A percentile compares a stretch with the other conserved stretches of the same genome.
Conservation (phyloP, 192 early-diverging fungal species). For the Coemansia sp. region DNA sequence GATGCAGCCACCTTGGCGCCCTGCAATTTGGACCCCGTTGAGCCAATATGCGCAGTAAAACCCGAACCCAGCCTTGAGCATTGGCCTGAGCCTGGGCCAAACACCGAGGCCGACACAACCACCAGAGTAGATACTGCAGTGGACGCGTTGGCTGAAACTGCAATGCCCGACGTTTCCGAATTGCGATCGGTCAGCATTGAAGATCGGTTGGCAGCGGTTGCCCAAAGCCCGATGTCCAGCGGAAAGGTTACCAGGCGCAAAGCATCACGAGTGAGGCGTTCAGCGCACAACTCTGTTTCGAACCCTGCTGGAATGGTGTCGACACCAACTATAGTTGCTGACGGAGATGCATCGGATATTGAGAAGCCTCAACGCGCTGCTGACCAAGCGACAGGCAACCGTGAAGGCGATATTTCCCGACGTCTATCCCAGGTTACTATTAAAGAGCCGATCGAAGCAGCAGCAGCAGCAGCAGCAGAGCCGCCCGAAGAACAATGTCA, state of each 20-base stretch:
- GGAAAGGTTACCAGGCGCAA: slow-evolving; percentile 36
- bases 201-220: background rate
- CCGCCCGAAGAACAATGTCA: background rate
- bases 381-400: background rate
- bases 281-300: background rate
- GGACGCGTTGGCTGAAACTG: background rate
- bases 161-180: background rate
- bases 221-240: slow-evolving; percentile 26
- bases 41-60: too few relatives aligned
- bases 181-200: background rate
- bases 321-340: too few relatives aligned
- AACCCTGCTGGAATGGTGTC: too few relatives aligned
- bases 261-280: slow-evolving; percentile 4
- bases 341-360: too few relatives aligned
- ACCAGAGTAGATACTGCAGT: background rate
- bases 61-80: too few relatives aligned
- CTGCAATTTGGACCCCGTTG: too few relatives aligned
- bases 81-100: too few relatives aligned
- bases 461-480: background rate
- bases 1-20: too few relatives aligned
- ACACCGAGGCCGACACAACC: too few relatives aligned
- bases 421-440: slow-evolving; percentile 7
- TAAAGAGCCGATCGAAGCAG: background rate
- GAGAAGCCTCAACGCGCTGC: background rate
- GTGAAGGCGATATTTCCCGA: slow-evolving; percentile 6